Conservation (phyloP, 2,329 filamentous ascomycete genomes). For the Diplodia sapinea region DNA sequence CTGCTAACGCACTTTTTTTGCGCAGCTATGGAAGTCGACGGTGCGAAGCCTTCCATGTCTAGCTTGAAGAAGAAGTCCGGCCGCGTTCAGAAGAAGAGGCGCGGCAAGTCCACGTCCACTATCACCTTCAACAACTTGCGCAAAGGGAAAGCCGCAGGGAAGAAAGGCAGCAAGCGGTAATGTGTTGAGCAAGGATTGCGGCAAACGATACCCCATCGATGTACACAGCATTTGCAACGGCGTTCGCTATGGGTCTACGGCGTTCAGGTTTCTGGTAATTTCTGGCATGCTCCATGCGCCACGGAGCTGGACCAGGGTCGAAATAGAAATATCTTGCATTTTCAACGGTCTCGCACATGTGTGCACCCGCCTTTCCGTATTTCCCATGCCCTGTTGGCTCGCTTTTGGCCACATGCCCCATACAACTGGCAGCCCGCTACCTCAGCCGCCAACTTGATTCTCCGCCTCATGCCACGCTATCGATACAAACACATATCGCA, state of each 20-base stretch:
- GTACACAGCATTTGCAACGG: constrained; percentile 15
- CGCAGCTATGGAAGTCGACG: constrained; percentile 50
- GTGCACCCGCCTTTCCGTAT: too few species aligned
- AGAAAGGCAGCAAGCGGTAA: constrained; percentile 31
- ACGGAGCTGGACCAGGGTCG: constrained; percentile 14
- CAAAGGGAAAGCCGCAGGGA: constrained; percentile 23
- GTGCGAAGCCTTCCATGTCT: constrained; percentile 34
- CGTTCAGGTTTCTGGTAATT: constrained; percentile 24
- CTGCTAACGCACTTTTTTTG: constrained; percentile 40
- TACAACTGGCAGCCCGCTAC: not conserved
- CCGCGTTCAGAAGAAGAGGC: constrained; percentile 44
- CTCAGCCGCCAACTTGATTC: not conserved
- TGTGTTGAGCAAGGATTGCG: not conserved
- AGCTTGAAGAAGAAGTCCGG: constrained; percentile 43
- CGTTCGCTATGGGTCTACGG: constrained; percentile 11
- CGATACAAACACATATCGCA: not conserved
- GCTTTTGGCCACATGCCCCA: not conserved
- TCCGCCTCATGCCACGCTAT: constrained; percentile 5
- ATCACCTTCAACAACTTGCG: constrained; percentile 43
- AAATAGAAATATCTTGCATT: constrained; percentile 13
- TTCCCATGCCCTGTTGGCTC: not conserved
- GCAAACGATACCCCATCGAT: constrained; percentile 23
- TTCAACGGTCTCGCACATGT: not conserved
- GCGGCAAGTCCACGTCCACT: constrained; percentile 48
- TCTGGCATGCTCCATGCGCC: constrained; percentile 10